Conservation (phyloP, 2,329 filamentous ascomycete genomes). For the Diaporthe citriasiana region DNA sequence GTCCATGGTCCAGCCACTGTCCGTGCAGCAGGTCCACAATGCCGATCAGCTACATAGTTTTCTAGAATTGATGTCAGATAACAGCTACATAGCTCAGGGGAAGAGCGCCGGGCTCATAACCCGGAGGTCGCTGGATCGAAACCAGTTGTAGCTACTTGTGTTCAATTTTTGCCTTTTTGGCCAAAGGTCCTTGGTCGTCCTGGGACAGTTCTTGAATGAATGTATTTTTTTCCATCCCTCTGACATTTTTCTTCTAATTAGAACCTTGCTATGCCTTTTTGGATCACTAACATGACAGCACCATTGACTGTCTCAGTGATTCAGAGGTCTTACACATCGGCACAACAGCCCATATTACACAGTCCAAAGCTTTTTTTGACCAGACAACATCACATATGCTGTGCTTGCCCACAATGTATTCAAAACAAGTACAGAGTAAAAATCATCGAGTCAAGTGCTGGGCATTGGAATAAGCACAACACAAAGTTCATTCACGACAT, state of each 20-base stretch:
- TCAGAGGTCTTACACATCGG: neutral
- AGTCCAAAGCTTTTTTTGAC: neutral
- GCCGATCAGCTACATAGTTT: neutral
- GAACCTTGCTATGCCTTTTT: neutral
- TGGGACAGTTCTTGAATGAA: neutral
- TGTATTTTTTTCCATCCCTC: no score
- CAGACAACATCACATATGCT: neutral
- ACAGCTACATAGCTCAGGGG: conserved; percentile 43
- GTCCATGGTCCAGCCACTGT: no score
- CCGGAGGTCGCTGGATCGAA: conserved; percentile 44
- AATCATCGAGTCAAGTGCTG: neutral
- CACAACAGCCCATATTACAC: neutral
- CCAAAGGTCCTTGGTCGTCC: neutral
- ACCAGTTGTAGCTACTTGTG: conserved; percentile 38
- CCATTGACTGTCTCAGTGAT: neutral
- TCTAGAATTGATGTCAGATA: neutral
- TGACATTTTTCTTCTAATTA: neutral
- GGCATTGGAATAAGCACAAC: neutral
- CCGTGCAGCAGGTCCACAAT: neutral
- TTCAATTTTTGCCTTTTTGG: neutral
- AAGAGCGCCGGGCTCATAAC: conserved; percentile 44
- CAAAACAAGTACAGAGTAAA: no score
- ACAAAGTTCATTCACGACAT: neutral
- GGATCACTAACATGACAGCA: neutral
- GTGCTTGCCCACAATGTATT: neutral